A percentile compares a stretch with the other conserved stretches of the same genome.
Conservation (phyloP, 208 protist species). For the Crithidia acanthocephali region DNA sequence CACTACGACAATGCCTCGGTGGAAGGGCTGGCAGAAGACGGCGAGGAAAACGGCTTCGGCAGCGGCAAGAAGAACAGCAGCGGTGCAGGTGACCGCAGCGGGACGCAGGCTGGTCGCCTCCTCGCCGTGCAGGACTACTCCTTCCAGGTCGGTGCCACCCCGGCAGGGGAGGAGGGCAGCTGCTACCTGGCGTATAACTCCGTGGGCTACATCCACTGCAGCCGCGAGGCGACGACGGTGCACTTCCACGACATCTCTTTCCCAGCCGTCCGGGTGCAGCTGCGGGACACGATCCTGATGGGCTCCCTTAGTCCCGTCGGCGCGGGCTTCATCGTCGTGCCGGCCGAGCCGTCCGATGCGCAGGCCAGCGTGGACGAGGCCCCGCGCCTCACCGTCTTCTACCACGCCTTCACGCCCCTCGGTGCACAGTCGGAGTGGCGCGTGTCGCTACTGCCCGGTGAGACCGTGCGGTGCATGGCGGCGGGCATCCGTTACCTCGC, state of each 20-base stretch:
- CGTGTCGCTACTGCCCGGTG: slow-evolving; percentile 58
- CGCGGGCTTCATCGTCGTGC: slow-evolving; percentile 67
- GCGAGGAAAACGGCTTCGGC: slow-evolving; percentile 6
- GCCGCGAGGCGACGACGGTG: slow-evolving; percentile 58
- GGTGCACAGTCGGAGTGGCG: slow-evolving; percentile 86
- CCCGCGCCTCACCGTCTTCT: slow-evolving; percentile 69
- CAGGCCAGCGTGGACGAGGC: slow-evolving; percentile 47
- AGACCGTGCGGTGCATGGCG: slow-evolving; percentile 84
- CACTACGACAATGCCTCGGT: slow-evolving; percentile 13
- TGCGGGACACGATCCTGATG: slow-evolving; percentile 74
- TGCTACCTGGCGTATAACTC: slow-evolving; percentile 92
- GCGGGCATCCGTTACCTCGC: slow-evolving; percentile 75
- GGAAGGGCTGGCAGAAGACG: slow-evolving; percentile 15
- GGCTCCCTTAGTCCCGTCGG: slow-evolving; percentile 78
- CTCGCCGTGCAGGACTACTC: slow-evolving; percentile 57
- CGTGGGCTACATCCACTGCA: slow-evolving; percentile 77
- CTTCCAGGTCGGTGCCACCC: slow-evolving; percentile 86
- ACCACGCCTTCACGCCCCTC: slow-evolving; percentile 75
- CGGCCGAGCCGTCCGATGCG: slow-evolving; percentile 27
- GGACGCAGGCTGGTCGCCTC: neutral
- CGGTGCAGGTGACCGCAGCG: neutral
- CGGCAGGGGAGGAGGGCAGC: slow-evolving; percentile 57
- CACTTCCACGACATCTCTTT: slow-evolving; percentile 87
- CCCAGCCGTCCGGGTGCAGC: slow-evolving; percentile 63
- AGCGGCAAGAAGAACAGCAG: slow-evolving; percentile 4